Evolutionary conservation across 805 yeast genomes (phyloP).

Genomic region (Candida methanosorbosa): DNA sequence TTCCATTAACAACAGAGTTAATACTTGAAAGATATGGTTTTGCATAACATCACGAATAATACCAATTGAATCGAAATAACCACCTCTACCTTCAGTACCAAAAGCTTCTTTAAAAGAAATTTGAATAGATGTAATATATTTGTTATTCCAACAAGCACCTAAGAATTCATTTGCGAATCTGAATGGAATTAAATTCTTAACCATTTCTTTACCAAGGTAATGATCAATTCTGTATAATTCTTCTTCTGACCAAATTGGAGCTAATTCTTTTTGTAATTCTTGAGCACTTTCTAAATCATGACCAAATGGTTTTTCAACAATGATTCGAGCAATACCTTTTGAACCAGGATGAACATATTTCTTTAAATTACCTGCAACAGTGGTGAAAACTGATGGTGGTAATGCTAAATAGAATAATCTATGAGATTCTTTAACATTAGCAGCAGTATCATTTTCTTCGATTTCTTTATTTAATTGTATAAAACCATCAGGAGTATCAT

Average conservation of each 20-base stretch:
- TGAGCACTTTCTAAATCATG: constrained; percentile 77
- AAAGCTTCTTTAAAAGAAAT: constrained; percentile 95
- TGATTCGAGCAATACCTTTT: constrained; percentile 67
- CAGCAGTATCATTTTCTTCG: constrained; percentile 46
- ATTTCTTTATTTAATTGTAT: constrained; percentile 44
- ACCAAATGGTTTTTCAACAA: constrained; percentile 97
- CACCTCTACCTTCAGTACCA: constrained; percentile 99
- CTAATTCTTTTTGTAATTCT: constrained; percentile 64
- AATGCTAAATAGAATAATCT: constrained; percentile 87
- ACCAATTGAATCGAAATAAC: constrained; percentile 92
- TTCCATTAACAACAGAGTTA: constrained; percentile 91
- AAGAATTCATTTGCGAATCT: constrained; percentile 89
- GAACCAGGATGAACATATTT: constrained; percentile 51
- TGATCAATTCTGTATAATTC: constrained; percentile 96
- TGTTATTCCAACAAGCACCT: constrained; percentile 82
- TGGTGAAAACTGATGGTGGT: constrained; percentile 86
- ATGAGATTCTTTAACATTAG: constrained; percentile 46
- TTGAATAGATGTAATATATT: constrained; percentile 73
- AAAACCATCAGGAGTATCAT: constrained; percentile 77
- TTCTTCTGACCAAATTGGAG: constrained; percentile 84
- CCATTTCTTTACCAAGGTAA: constrained; percentile 97
- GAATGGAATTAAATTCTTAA: constrained; percentile 80
- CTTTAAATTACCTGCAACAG: constrained; percentile 70
- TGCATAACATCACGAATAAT: constrained; percentile 98
- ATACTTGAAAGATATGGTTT: constrained; percentile 89